phyloP scores from a whole-genome alignment of 2,329 filamentous ascomycete genomes.

The Cercospora zeae-maydis region DNA sequence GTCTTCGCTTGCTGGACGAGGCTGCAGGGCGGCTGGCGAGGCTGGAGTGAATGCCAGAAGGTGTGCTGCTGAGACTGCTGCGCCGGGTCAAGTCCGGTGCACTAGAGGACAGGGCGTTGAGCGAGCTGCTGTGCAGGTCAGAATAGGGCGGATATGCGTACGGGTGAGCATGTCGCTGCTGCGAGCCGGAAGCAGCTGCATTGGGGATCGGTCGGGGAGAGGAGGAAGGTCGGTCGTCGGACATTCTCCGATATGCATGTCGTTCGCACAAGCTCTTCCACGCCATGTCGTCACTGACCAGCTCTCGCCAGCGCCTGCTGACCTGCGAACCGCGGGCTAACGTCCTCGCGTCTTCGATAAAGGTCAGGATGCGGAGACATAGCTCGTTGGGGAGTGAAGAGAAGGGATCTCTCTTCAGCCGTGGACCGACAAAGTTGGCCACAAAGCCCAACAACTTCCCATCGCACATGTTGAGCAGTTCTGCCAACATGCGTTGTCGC shows the following conservation, averaged over 20 bases:
- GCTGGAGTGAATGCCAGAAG: constrained; percentile 27
- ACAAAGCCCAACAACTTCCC: constrained; percentile 95
- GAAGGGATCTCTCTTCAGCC: constrained; percentile 95
- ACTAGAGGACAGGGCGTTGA: constrained; percentile 44
- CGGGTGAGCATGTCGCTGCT: constrained; percentile 28
- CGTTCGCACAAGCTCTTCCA: constrained; percentile 98
- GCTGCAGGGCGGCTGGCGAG: constrained; percentile 37
- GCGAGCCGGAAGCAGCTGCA: constrained; percentile 13
- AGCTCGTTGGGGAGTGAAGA: constrained; percentile 87
- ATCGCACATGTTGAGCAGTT: constrained; percentile 89
- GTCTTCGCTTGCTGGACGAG: constrained; percentile 43
- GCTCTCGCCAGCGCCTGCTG: constrained; percentile 88
- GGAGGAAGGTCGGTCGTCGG: constrained; percentile 40
- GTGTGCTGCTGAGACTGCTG: constrained; percentile 24
- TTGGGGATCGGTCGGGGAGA: constrained; percentile 23
- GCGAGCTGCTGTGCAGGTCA: constrained; percentile 28
- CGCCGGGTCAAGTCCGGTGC: constrained; percentile 45
- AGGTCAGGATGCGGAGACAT: constrained; percentile 88
- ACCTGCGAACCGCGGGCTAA: constrained; percentile 91
- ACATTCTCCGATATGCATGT: constrained; percentile 72
- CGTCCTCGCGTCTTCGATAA: constrained; percentile 94
- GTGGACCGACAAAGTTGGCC: constrained; percentile 88
- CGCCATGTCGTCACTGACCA: constrained; percentile 92
- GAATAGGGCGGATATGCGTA: constrained; percentile 29
- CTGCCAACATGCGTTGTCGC: constrained; percentile 76